phyloP scores from a whole-genome alignment of 1,139 yeast genomes.

The Yamadazyma diddensiae region DNA sequence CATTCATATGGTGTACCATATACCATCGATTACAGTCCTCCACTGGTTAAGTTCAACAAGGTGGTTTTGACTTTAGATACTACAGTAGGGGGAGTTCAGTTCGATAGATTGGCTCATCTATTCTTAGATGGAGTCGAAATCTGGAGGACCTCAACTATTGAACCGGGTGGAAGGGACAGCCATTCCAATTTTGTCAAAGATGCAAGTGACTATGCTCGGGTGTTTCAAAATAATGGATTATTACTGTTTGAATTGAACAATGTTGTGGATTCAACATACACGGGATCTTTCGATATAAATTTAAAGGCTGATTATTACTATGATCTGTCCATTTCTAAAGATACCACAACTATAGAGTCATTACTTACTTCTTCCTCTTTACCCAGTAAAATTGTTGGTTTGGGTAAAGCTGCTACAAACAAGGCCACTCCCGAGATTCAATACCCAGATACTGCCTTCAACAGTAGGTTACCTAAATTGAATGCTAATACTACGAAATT shows the following conservation, averaged over 20 bases:
- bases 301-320: constrained; percentile 47
- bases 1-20: constrained; percentile 37
- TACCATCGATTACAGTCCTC: constrained; percentile 21
- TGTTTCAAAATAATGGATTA: constrained; percentile 43
- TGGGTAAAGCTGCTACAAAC: constrained; percentile 14
- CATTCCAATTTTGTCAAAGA: constrained; percentile 59
- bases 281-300: constrained; percentile 60
- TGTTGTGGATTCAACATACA: constrained; percentile 50
- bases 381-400: constrained; percentile 12
- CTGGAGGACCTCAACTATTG: constrained; percentile 86
- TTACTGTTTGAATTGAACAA: constrained; percentile 64
- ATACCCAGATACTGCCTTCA: constrained; percentile 40
- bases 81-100: constrained; percentile 64
- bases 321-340: constrained; percentile 7
- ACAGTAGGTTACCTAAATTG: constrained; percentile 38
- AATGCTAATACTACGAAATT: constrained; percentile 54
- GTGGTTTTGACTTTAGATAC: constrained; percentile 61
- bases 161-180: constrained; percentile 56
- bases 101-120: constrained; percentile 72
- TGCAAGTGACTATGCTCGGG: constrained; percentile 51
- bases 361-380: constrained; percentile 1
- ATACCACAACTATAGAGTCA: not conserved
- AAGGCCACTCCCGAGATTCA: constrained; percentile 33
- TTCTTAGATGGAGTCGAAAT: constrained; percentile 64
- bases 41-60: constrained; percentile 45